phyloP scores from a whole-genome alignment of 2,329 filamentous ascomycete species.

The Claviceps pazoutovae region DNA sequence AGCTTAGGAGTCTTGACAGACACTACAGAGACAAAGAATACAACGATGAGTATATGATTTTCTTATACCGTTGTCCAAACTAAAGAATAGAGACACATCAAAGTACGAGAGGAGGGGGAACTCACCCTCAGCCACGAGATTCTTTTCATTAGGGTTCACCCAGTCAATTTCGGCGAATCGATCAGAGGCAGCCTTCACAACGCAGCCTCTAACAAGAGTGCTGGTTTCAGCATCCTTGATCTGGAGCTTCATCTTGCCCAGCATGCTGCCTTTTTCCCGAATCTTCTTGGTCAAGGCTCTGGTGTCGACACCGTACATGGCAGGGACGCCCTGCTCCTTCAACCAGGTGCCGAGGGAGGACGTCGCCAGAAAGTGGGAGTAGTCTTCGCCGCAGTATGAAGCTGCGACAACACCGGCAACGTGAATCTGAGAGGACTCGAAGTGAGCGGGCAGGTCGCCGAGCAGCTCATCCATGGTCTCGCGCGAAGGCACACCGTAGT shows the following conservation, averaged over 20 bases:
- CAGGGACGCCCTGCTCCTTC: conserved; percentile 87
- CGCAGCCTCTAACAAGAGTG: conserved; percentile 24
- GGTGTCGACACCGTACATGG: conserved; percentile 91
- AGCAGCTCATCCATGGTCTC: conserved; percentile 75
- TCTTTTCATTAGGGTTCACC: conserved; percentile 83
- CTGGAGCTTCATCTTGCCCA: conserved; percentile 74
- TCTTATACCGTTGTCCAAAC: not conserved
- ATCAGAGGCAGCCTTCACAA: conserved; percentile 15
- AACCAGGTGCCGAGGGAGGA: conserved; percentile 91
- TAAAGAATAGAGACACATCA: conserved; percentile 6
- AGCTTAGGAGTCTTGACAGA: conserved; percentile 78
- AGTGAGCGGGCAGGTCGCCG: conserved; percentile 75
- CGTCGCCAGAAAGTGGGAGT: conserved; percentile 81
- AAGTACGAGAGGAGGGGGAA: conserved; percentile 13
- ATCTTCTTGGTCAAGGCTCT: conserved; percentile 89
- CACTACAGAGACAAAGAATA: conserved; percentile 39
- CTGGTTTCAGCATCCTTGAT: conserved; percentile 29
- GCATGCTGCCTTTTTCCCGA: conserved; percentile 87
- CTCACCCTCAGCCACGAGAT: conserved; percentile 89
- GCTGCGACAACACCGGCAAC: conserved; percentile 83
- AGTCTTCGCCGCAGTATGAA: conserved; percentile 88
- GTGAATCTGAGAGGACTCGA: conserved; percentile 87
- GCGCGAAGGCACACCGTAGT: conserved; percentile 90
- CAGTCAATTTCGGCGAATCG: conserved; percentile 73
- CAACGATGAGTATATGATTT: conserved; percentile 22